phyloP scores from a whole-genome alignment of 345 rosid genomes.

The Psidium guajava region DNA sequence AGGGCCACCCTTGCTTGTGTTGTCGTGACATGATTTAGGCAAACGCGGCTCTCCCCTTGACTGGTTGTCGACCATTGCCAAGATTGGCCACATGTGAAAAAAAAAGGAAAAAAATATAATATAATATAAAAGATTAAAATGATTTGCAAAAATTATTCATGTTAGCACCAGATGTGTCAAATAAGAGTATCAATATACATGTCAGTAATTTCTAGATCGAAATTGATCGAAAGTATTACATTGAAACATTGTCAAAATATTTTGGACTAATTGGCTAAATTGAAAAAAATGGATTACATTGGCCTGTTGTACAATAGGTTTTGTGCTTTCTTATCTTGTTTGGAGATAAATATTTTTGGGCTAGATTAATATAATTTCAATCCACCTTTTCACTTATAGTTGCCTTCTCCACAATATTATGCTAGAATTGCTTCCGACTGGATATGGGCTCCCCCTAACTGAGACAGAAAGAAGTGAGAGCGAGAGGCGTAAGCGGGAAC shows the following conservation, averaged over 20 bases:
- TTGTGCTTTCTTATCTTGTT: neutral
- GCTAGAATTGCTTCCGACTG: neutral
- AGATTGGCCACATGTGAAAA: neutral
- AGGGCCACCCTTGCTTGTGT: too few species aligned
- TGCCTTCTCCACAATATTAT: neutral
- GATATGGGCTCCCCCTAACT: neutral
- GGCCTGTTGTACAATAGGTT: accelerated
- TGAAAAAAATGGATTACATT: neutral
- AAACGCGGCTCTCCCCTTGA: too few species aligned
- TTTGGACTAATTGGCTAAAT: neutral
- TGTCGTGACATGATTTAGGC: too few species aligned
- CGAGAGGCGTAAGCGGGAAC: too few species aligned
- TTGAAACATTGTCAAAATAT: neutral
- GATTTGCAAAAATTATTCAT: neutral
- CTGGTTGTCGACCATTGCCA: neutral
- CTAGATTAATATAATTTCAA: neutral
- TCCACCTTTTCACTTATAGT: neutral
- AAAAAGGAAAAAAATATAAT: neutral
- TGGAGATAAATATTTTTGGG: neutral
- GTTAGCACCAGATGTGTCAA: accelerated
- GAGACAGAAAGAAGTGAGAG: too few species aligned
- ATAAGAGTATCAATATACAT: accelerated
- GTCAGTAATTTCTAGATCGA: accelerated
- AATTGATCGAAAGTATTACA: neutral
- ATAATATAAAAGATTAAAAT: accelerated